A percentile compares a stretch with the other conserved stretches of the same genome.
These are phyloP conservation scores for Aureobasidium lini DNA, from an alignment of 2,329 filamentous ascomycete species.

Conservation along the genomic window DNA sequence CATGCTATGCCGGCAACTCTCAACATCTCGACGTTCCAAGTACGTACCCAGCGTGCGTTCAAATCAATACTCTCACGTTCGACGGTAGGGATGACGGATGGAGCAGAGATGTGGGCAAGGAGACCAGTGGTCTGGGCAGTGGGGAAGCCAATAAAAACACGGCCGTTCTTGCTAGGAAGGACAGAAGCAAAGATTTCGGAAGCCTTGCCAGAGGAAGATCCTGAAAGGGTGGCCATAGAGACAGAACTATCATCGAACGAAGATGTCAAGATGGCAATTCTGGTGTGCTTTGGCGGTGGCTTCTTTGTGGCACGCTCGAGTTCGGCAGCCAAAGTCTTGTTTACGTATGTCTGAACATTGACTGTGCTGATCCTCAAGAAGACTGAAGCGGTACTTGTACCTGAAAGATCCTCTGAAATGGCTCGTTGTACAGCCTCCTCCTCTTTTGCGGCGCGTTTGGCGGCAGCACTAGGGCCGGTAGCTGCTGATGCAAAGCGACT, in stretches of 20 bases:
- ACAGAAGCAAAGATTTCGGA: conserved; percentile 85
- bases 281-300: conserved; percentile 80
- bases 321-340: conserved; percentile 67
- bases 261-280: conserved; percentile 79
- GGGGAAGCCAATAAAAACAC: conserved; percentile 95
- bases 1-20: conserved; percentile 85
- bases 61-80: conserved; percentile 95
- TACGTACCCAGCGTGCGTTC: conserved; percentile 88
- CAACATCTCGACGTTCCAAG: conserved; percentile 92
- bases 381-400: conserved; percentile 65
- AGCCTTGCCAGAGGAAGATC: conserved; percentile 46
- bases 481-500: conserved; percentile 58
- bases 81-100: conserved; percentile 92
- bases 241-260: conserved; percentile 76
- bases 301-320: conserved; percentile 96
- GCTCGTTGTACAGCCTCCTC: conserved; percentile 56
- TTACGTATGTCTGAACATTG: conserved; percentile 67
- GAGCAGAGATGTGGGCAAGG: conserved; percentile 88
- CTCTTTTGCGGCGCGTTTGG: conserved; percentile 52
- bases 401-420: conserved; percentile 64
- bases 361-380: conserved; percentile 86
- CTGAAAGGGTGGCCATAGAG: conserved; percentile 49
- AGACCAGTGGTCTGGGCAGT: conserved; percentile 95
- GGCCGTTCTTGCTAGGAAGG: conserved; percentile 77
- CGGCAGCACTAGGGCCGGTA: conserved; percentile 41